Evolutionary conservation across 148 eudicot genomes (phyloP).

Genomic region (Chenopodium album): DNA sequence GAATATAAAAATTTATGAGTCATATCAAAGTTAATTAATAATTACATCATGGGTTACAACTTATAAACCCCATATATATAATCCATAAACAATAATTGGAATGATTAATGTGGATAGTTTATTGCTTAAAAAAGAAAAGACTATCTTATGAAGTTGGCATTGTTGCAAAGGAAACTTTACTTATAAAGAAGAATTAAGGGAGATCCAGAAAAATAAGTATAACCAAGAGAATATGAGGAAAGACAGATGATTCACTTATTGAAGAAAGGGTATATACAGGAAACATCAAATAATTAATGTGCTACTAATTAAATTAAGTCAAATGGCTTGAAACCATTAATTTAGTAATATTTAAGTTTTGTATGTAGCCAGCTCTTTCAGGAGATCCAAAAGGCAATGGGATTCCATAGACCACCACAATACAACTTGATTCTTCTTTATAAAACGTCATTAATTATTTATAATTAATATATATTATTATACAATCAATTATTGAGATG

Average conservation of each 20-base stretch:
- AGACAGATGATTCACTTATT: neutral
- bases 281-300: neutral
- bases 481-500: neutral
- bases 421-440: slow-evolving; percentile 10
- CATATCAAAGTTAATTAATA: no score
- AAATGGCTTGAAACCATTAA: neutral
- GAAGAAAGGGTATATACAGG: neutral
- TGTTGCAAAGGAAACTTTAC: neutral
- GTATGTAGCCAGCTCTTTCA: slow-evolving; percentile 16
- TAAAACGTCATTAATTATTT: neutral
- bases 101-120: neutral
- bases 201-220: neutral
- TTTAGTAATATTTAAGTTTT: neutral
- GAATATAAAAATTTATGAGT: no score
- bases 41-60: neutral
- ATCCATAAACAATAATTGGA: neutral
- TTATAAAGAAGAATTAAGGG: neutral
- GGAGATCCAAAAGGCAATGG: slow-evolving; percentile 30
- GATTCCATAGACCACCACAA: slow-evolving; percentile 14
- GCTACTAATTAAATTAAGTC: neutral
- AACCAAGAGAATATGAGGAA: neutral
- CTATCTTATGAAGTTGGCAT: no score
- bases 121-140: neutral
- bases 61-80: neutral
- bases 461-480: neutral